Percentiles rank a stretch among this genome's conserved stretches.
These are phyloP conservation scores for Ophiocordyceps camponoti-floridani DNA, from an alignment of 2,329 filamentous ascomycete genomes.

Conservation along the genomic window DNA sequence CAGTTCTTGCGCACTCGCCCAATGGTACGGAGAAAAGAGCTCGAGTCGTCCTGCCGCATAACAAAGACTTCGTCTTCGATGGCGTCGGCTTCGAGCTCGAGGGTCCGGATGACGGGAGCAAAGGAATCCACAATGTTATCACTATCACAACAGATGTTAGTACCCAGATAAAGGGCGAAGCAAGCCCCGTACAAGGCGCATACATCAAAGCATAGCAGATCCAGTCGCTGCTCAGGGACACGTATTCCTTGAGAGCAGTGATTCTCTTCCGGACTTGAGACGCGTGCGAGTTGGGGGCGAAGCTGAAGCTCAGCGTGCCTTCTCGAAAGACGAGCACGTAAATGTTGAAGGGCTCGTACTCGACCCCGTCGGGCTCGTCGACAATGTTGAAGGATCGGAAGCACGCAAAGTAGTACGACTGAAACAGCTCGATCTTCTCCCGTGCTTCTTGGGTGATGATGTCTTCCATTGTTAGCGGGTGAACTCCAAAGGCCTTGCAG, in stretches of 20 bases:
- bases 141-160: slow-evolving; percentile 21
- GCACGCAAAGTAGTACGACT: slow-evolving; percentile 94
- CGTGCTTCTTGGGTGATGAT: slow-evolving; percentile 89
- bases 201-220: slow-evolving; percentile 96
- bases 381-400: slow-evolving; percentile 83
- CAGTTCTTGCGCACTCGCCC: slow-evolving; percentile 86
- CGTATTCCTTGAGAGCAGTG: slow-evolving; percentile 81
- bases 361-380: slow-evolving; percentile 59
- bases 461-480: slow-evolving; percentile 90
- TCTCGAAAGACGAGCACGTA: slow-evolving; percentile 96
- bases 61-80: slow-evolving; percentile 96
- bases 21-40: slow-evolving; percentile 71
- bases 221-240: slow-evolving; percentile 91
- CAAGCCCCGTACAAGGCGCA: slow-evolving; percentile 15
- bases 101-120: slow-evolving; percentile 69
- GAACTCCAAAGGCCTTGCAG: slow-evolving; percentile 87
- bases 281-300: slow-evolving; percentile 72
- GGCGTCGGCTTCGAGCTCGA: slow-evolving; percentile 74
- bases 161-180: neutral
- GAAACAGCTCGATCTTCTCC: slow-evolving; percentile 96
- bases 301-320: slow-evolving; percentile 88
- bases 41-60: slow-evolving; percentile 77
- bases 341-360: slow-evolving; percentile 87
- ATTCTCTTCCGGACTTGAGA: slow-evolving; percentile 83
- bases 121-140: slow-evolving; percentile 97